Evolutionary conservation across 2,329 filamentous ascomycete genomes (phyloP), one percentile per base, ranked within the genome.

Genomic region (Furcasterigmium sp.): DNA sequence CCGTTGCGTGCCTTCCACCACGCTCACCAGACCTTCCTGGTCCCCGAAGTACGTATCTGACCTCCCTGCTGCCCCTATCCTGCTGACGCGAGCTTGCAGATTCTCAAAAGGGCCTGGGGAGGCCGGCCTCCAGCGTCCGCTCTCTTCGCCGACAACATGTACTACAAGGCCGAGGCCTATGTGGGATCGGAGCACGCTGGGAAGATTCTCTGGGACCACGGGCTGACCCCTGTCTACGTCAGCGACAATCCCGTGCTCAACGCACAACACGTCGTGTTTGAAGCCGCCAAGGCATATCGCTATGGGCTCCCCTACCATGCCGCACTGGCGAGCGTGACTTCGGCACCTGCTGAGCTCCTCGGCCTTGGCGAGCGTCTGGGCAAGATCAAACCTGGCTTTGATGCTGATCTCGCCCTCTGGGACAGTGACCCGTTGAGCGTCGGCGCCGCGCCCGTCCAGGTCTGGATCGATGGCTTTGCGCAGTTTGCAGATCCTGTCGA

Each of bases 111-210:
- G 39, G 72, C 73, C 1, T 80, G 70, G 62, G 76, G 77, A 13
- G 70, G 68, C 11, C 67, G 68, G 1, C 59, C 74, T 14, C 76
- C 74, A n/a, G 75, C 72, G 4, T 75, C 70, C 14, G 82, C 76
- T n/a, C 64, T 85, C 4, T 87, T 87, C 52, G 82, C 83, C 9
- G 82, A 86, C 54, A 84, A 82, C 56, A 85, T 85, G 78, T 84
- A 77, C 58, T 87, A 85, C 70, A 85, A 87, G 61, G 69, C 75
- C 2, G 84, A 87, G 61, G 67, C 81, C 0, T 84, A 82, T 51
- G 66, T 76, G 5, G 82, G 74, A 1, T 84, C 80, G 10, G 79
- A 85, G 56, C 76, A 76, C 46, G 82, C 82, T 2, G 82, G 82
- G 20, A 85, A 84, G 56, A 70, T 80, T 4, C 69, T 87, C 0